A percentile compares a stretch with the other conserved stretches of the same genome.
These are phyloP conservation scores for Alternaria solani DNA, from an alignment of 2,329 filamentous ascomycete species.

Conservation along the genomic window DNA sequence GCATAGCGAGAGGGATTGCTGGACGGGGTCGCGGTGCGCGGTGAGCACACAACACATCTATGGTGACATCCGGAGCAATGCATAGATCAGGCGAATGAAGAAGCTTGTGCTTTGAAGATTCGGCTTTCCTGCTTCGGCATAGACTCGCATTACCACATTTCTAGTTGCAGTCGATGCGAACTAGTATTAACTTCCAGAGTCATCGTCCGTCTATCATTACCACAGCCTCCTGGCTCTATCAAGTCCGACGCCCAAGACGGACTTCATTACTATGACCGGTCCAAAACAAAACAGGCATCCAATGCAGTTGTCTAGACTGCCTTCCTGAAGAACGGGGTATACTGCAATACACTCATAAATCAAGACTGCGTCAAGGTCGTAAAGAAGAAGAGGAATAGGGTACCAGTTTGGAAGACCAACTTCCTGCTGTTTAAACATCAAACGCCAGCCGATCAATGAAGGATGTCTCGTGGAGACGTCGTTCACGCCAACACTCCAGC, in stretches of 20 bases:
- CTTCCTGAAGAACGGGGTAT: slow-evolving; percentile 39
- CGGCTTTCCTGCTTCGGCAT: not conserved
- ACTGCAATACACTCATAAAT: slow-evolving; percentile 28
- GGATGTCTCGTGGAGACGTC: not conserved
- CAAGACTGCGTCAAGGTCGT: slow-evolving; percentile 20
- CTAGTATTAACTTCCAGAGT: not conserved
- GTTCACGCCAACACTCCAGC: slow-evolving; percentile 40
- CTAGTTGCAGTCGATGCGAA: not conserved
- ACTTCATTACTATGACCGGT: slow-evolving; percentile 7
- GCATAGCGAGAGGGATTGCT: slow-evolving; percentile 46
- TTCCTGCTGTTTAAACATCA: not conserved
- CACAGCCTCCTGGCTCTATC: not conserved
- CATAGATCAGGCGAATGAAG: slow-evolving; percentile 1
- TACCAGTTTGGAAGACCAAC: slow-evolving; percentile 6
- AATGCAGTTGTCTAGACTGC: slow-evolving; percentile 38
- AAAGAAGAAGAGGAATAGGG: slow-evolving; percentile 20
- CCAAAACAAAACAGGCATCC: slow-evolving; percentile 11
- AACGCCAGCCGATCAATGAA: not conserved
- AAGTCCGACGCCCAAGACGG: not conserved
- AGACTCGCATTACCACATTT: not conserved
- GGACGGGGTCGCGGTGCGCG: slow-evolving; percentile 45
- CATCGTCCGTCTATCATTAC: not conserved
- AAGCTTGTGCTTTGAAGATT: slow-evolving; percentile 3
- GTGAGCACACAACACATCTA: slow-evolving; percentile 10
- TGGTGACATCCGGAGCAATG: slow-evolving; percentile 13